Evolutionary conservation across 208 protist genomes (phyloP), one percentile per base, ranked within the genome.

Genomic region (Phytomonas francai): DNA sequence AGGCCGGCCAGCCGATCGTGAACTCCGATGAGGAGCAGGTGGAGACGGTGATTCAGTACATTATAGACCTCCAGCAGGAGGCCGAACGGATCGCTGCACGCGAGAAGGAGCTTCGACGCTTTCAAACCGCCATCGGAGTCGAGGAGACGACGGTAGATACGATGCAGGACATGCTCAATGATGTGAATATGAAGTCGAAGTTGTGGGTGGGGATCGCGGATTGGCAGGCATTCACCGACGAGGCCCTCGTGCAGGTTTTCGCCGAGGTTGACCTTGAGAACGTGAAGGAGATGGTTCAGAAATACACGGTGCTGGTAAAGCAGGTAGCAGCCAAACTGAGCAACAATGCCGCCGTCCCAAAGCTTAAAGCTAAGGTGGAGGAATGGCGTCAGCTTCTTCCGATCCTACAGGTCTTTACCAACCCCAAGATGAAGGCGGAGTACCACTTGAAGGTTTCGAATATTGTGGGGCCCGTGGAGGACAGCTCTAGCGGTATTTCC

Each of bases 371-470:
- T 49, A 85, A 79, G 54, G 92, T 98, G 9, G 96, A 98, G 63
- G 85, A 95, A 63, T 98, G 96, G 88, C 95, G 94, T 31, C 72
- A 91, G 67, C 79, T 95, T 36, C 73, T 97, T 68, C 97, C 97
- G 6, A 81, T 97, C n/a, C 78, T 98, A 45, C 75, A 78, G 63
- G 93, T 94, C 22, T 82, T 99, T 30, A 92, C 86, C 14, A 99
- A 98, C 74, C 83, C 87, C 2, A 91, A 94, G 42, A 78, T 99
- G 42, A 95, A 97, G 80, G 56, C 77, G 19, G 85, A 97, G 64
- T 87, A 98, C 80, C 65, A 81, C 68, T 45, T 82, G 22, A 83
- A 87, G 56, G 81, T 97, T 31, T 89, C 90, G 70, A 68, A 89
- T 65, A 76, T 86, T 27, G 73, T 97, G 28, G 83, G 95, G 29